phyloP scores from a whole-genome alignment of 2,329 filamentous ascomycete genomes.

The Harringtonia lauricola region DNA sequence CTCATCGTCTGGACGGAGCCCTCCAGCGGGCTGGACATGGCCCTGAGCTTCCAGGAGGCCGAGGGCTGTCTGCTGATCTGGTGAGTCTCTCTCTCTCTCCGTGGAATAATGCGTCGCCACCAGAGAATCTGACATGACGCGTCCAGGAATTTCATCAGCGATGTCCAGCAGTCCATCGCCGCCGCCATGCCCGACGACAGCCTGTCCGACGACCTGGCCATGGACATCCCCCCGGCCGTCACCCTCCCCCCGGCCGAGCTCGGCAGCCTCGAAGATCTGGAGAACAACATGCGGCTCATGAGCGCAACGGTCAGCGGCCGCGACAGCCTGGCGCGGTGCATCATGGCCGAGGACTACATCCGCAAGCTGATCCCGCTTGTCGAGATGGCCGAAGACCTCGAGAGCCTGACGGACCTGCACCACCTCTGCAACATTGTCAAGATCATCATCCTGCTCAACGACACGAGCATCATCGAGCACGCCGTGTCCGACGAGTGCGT shows the following conservation, averaged over 20 bases:
- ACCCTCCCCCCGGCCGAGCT: constrained; percentile 70
- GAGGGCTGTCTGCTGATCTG: constrained; percentile 90
- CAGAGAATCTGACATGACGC: not conserved
- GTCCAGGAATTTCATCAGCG: constrained; percentile 78
- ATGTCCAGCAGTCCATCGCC: constrained; percentile 63
- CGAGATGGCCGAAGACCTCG: constrained; percentile 79
- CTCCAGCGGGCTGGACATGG: constrained; percentile 81
- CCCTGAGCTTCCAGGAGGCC: constrained; percentile 92
- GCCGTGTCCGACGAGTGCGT: constrained; percentile 85
- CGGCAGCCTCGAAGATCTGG: constrained; percentile 74
- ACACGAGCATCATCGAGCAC: constrained; percentile 87
- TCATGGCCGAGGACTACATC: constrained; percentile 80
- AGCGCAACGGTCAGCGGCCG: constrained; percentile 65
- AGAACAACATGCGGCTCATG: constrained; percentile 70
- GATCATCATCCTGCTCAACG: constrained; percentile 85
- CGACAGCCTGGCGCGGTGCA: constrained; percentile 77
- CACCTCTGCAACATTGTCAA: constrained; percentile 97
- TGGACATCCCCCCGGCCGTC: constrained; percentile 62
- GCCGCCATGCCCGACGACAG: constrained; percentile 56
- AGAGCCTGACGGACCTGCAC: constrained; percentile 78
- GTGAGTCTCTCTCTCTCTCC: constrained; percentile 32
- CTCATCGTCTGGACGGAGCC: constrained; percentile 96
- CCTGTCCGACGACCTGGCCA: constrained; percentile 72
- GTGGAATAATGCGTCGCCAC: not conserved
- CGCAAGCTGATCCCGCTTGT: constrained; percentile 77